A percentile compares a stretch with the other conserved stretches of the same genome.
These are phyloP conservation scores for Magnaporthiopsis rhizophila DNA, from an alignment of 2,329 filamentous ascomycete species.

Conservation along the genomic window DNA sequence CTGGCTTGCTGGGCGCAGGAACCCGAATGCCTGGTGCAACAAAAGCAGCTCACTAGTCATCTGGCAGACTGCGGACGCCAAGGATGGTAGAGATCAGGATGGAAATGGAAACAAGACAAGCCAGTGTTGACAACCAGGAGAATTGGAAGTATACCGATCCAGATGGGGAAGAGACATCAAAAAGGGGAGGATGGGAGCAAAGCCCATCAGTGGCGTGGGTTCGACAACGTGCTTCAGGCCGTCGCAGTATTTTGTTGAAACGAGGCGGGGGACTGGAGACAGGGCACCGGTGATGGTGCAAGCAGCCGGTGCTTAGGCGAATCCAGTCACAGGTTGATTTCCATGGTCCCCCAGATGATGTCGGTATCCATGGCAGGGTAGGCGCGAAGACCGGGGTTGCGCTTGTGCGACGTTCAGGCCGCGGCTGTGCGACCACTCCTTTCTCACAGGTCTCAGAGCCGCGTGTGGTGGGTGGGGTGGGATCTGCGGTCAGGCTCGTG, in stretches of 20 bases:
- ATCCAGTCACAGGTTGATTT: background rate
- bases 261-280: background rate
- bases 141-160: too few relatives aligned
- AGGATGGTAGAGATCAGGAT: too few relatives aligned
- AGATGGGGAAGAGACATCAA: background rate
- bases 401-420: background rate
- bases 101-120: background rate
- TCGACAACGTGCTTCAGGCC: background rate
- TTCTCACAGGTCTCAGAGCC: background rate
- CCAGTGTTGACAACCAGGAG: background rate
- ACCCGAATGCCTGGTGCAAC: background rate
- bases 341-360: background rate
- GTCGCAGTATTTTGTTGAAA: background rate
- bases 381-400: background rate
- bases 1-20: background rate
- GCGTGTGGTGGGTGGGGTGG: background rate
- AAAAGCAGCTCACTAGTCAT: background rate
- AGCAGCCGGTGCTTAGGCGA: background rate
- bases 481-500: too few relatives aligned
- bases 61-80: background rate
- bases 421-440: background rate
- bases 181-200: background rate
- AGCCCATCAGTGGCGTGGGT: background rate
- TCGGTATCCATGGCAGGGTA: background rate
- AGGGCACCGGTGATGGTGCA: background rate